Evolutionary conservation across 495 filamentous ascomycete species (phyloP), one percentile per base, ranked within the genome.

Genomic region (Penicillium maclennaniae): DNA sequence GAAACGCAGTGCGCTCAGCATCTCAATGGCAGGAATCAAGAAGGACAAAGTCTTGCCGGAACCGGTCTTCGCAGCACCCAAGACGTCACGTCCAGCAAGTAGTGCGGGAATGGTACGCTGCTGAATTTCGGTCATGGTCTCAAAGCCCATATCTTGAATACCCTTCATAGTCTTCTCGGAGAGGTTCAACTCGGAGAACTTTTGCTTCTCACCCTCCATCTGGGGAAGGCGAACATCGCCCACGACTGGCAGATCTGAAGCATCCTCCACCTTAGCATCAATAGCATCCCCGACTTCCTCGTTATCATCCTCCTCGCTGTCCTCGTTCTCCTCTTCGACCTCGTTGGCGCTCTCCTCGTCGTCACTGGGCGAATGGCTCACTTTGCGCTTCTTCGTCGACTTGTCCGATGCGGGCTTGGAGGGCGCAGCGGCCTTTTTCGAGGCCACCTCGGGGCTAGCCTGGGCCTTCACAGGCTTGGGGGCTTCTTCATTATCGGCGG

Each of bases 91-190:
- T 25, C 93, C 93, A 37, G 91, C 89, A 54, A 97, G 77, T 19
- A 93, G 72, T 6, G 92, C 90, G 3, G 93, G 92, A 39, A 97
- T 95, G 6, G 85, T 88, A 55, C 88, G 79, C 52, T 85, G 82
- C 67, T 98, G 93, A 54, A 98, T 96, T 67, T 96, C 91, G 1
- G 93, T 97, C 93, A 98, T 95, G 16, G 80, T 89, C 62, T 88
- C 84, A 67, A 97, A 97, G 6, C 86, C 85, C 91, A 98, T 96
- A 19, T 86, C 89, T 46, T 84, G 76, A 53, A 98, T 92, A 10
- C 88, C 92, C 70, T 88, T 82, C 77, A 89, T 86, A 1, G 91
- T 96, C 69, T 87, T 91, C 38, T 87, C 83, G 2, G 89, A 93
- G 6, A 98, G 78, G 36, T 88, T 88, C 56, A 98, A 79, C 47